Evolutionary conservation across 2,329 filamentous ascomycete species (phyloP).

Genomic region (Hymenoscyphus albidus): DNA sequence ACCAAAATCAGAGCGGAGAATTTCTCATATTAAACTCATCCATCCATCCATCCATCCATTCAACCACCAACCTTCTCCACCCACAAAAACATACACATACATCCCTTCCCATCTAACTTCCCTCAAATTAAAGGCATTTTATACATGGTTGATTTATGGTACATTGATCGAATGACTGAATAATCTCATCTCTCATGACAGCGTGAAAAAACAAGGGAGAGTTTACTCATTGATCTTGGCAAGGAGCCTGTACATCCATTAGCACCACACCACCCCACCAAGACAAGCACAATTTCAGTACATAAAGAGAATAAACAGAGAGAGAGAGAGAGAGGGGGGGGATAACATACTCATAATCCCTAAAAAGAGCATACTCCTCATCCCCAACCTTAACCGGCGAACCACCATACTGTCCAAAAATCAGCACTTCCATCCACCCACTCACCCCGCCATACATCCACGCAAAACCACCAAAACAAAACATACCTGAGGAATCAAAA

Average conservation of each 20-base stretch:
- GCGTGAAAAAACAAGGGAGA: not conserved
- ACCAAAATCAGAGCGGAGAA: not conserved
- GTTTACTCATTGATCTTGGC: conserved; percentile 36
- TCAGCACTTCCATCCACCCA: not conserved
- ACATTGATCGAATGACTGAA: not conserved
- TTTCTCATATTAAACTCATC: not conserved
- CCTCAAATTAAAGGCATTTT: not conserved
- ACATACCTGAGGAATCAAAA: conserved; percentile 89
- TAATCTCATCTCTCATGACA: not conserved
- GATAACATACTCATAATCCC: conserved; percentile 88
- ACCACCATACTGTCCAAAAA: conserved; percentile 69
- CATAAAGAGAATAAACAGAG: not conserved
- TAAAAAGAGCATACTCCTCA: conserved; percentile 92
- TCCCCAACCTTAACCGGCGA: conserved; percentile 96
- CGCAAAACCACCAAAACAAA: not conserved
- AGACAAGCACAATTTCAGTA: too few relatives aligned
- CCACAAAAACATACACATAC: not conserved
- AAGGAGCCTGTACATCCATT: conserved; percentile 67
- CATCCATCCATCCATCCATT: not conserved
- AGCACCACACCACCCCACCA: not conserved
- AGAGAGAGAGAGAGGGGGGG: not conserved
- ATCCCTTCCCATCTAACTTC: not conserved
- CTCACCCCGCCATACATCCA: conserved; percentile 1
- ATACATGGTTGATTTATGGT: conserved; percentile 4
- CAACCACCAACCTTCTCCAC: not conserved